Conservation (phyloP, 2,329 filamentous ascomycete genomes). For the Alternaria panax region DNA sequence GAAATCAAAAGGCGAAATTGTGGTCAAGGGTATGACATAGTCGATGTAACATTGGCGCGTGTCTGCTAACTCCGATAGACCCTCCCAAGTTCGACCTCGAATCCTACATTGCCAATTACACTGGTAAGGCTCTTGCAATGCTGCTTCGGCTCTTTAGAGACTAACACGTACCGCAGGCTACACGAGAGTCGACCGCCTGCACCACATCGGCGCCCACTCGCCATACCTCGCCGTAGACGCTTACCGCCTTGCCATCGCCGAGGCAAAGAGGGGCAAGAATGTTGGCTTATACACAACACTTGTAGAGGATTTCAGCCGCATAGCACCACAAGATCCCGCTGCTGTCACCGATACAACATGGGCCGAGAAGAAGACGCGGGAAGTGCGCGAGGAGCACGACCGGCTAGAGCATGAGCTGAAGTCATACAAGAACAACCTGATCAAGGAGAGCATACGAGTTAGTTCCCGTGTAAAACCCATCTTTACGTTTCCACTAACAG, state of each 20-base stretch:
- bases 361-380: slow-evolving; percentile 72
- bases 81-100: slow-evolving; percentile 90
- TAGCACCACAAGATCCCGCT: slow-evolving; percentile 72
- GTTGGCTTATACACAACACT: slow-evolving; percentile 74
- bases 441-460: slow-evolving; percentile 95
- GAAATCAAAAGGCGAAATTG: slow-evolving; percentile 31
- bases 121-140: slow-evolving; percentile 62
- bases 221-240: slow-evolving; percentile 80
- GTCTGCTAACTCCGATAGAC: slow-evolving; percentile 59
- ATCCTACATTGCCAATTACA: slow-evolving; percentile 88
- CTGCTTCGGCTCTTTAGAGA: neutral
- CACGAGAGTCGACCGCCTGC: slow-evolving; percentile 80
- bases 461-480: slow-evolving; percentile 13
- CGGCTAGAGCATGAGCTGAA: slow-evolving; percentile 86
- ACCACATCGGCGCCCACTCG: slow-evolving; percentile 81
- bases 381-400: slow-evolving; percentile 73
- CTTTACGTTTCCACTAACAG: neutral
- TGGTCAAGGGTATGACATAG: slow-evolving; percentile 44
- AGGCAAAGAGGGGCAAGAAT: slow-evolving; percentile 80
- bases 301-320: slow-evolving; percentile 68
- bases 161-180: slow-evolving; percentile 63
- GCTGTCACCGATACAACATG: slow-evolving; percentile 74
- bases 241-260: slow-evolving; percentile 75
- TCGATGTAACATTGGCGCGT: neutral
- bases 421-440: slow-evolving; percentile 93